These are phyloP conservation scores for Flaveria robusta DNA, from an alignment of 129 eudicot species.

Conservation along the genomic window DNA sequence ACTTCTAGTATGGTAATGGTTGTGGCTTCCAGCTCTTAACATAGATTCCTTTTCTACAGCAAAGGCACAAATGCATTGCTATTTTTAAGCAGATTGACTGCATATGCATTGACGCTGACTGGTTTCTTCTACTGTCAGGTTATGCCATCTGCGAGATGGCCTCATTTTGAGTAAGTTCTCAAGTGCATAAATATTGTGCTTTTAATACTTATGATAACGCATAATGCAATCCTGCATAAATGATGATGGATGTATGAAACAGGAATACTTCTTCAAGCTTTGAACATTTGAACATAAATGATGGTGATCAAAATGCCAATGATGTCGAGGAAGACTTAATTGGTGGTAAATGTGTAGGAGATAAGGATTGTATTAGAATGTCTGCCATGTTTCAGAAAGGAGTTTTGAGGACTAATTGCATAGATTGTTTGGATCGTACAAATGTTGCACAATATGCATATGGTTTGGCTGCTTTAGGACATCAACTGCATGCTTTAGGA, in stretches of 20 bases:
- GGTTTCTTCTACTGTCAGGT: constrained; percentile 75
- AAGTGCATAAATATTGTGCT: constrained; percentile 5
- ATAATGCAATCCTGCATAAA: neutral
- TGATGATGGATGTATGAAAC: constrained; percentile 28
- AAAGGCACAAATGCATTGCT: constrained; percentile 68
- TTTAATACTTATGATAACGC: neutral
- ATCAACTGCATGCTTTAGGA: constrained; percentile 79
- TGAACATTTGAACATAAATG: constrained; percentile 32
- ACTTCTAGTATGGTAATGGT: neutral
- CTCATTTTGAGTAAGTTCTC: constrained; percentile 56
- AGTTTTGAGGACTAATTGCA: constrained; percentile 89
- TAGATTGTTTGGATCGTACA: constrained; percentile 97
- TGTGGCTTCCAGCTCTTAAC: constrained; percentile 17
- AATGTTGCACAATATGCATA: constrained; percentile 92
- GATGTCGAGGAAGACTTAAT: constrained; percentile 22
- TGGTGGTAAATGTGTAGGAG: constrained; percentile 49
- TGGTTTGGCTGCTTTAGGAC: constrained; percentile 94
- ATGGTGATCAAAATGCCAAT: constrained; percentile 42
- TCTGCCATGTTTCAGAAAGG: constrained; percentile 60
- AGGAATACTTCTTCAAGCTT: constrained; percentile 38
- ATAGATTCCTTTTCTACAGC: constrained; percentile 44
- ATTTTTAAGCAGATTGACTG: constrained; percentile 70
- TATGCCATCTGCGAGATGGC: constrained; percentile 52
- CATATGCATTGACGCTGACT: constrained; percentile 73
- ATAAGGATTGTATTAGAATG: constrained; percentile 38